These are phyloP conservation scores for Leccinum subgranulosum DNA, from an alignment of 768 basidiomycete species.

Conservation along the genomic window DNA sequence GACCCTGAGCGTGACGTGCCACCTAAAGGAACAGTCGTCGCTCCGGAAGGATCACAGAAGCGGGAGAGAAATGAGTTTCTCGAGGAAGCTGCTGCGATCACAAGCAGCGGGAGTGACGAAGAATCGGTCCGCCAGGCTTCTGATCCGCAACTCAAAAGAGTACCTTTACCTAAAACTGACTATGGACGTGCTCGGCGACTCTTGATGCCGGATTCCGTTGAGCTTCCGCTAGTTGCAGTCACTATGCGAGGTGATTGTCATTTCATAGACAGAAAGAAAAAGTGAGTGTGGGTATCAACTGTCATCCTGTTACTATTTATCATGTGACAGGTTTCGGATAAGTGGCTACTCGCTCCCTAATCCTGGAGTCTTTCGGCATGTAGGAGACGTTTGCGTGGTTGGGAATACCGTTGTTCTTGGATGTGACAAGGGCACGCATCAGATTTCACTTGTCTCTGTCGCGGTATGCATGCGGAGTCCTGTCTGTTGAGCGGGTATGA, in stretches of 20 bases:
- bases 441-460: constrained; percentile 40
- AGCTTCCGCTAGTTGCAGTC: constrained; percentile 39
- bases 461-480: constrained; percentile 29
- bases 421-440: constrained; percentile 39
- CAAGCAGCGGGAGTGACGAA: constrained; percentile 11
- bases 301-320: constrained; percentile 12
- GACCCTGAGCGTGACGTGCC: constrained; percentile 1
- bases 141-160: constrained; percentile 26
- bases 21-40: not conserved
- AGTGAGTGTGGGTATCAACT: constrained; percentile 19
- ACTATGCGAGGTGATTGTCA: constrained; percentile 48
- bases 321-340: constrained; percentile 32
- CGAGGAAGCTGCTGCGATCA: constrained; percentile 13
- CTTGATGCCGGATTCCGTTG: constrained; percentile 23
- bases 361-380: constrained; percentile 35
- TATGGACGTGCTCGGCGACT: constrained; percentile 33
- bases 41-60: constrained; percentile 5
- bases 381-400: constrained; percentile 45
- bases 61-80: not conserved
- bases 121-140: constrained; percentile 13
- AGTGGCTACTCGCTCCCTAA: constrained; percentile 38
- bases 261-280: constrained; percentile 36
- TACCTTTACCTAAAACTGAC: constrained; percentile 31
- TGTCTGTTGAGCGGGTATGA: constrained; percentile 25
- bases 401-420: constrained; percentile 42